phyloP scores from a whole-genome alignment of 2,329 filamentous ascomycete genomes.

The Lachnellula suecica region DNA sequence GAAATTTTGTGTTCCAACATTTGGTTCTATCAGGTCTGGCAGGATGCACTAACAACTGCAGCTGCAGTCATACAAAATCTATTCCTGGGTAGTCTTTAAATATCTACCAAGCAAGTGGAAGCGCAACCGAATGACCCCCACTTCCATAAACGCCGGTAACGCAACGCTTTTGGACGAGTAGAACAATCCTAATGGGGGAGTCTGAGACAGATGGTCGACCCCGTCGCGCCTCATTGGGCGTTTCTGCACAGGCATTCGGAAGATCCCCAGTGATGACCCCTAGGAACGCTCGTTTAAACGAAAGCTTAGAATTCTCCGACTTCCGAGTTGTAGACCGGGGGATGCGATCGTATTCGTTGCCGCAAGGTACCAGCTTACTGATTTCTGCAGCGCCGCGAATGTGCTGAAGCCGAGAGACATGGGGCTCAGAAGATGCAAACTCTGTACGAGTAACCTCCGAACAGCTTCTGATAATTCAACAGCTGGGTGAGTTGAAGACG shows the following conservation, averaged over 20 bases:
- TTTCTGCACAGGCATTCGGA: slow-evolving; percentile 1
- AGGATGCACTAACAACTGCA: neutral
- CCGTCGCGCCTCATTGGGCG: neutral
- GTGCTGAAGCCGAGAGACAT: neutral
- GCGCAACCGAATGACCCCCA: neutral
- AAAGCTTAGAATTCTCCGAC: no score
- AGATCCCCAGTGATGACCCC: neutral
- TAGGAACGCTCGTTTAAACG: neutral
- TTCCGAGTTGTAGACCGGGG: no score
- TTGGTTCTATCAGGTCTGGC: no score
- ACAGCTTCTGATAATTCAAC: neutral
- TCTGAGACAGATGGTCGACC: neutral
- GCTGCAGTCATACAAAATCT: neutral
- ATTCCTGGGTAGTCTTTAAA: neutral
- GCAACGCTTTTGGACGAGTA: neutral
- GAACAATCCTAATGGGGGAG: neutral
- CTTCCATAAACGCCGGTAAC: neutral
- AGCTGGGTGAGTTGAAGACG: neutral
- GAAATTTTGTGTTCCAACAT: neutral
- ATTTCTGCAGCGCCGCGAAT: no score
- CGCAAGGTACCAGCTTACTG: no score
- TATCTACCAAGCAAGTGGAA: neutral
- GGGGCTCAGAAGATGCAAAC: neutral
- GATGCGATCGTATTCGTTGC: no score
- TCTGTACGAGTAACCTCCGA: neutral